Percentiles rank a stretch among this genome's conserved stretches.
Conservation (phyloP, 108 stramenopile species). For the Craspedostauros australis region DNA sequence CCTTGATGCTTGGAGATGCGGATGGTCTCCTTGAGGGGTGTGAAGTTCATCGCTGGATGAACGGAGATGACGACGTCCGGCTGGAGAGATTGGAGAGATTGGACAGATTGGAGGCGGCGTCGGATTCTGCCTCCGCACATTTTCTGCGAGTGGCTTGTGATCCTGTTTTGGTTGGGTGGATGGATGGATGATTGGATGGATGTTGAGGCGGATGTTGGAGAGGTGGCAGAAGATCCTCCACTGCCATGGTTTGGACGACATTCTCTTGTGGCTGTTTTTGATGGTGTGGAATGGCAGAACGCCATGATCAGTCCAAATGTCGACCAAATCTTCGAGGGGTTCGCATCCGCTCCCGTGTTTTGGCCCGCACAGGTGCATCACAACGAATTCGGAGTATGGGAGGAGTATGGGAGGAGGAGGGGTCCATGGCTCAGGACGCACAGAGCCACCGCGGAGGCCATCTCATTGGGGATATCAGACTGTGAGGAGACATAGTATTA, state of each 20-base stretch:
- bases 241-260: conserved; percentile 78
- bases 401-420: no score
- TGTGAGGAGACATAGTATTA: no score
- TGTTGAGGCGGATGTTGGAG: conserved; percentile 61
- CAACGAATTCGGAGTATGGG: no score
- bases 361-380: no score
- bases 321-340: conserved; percentile 82
- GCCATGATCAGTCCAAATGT: conserved; percentile 76
- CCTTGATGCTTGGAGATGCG: conserved; percentile 51
- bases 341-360: no score
- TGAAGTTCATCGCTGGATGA: conserved; percentile 91
- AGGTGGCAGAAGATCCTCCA: conserved; percentile 83
- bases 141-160: no score
- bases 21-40: conserved; percentile 54
- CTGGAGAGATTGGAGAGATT: no score
- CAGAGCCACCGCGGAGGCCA: no score
- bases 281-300: conserved; percentile 44
- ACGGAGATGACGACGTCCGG: conserved; percentile 90
- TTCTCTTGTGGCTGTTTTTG: conserved; percentile 64
- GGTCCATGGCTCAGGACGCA: no score
- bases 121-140: conserved; percentile 55
- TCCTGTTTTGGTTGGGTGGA: no score
- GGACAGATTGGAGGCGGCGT: conserved; percentile 45
- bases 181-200: conserved; percentile 45
- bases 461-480: no score